Base-by-base conservation (phyloP, 2,329 filamentous ascomycete species). In the Cryphonectria carpinicola region DNA sequence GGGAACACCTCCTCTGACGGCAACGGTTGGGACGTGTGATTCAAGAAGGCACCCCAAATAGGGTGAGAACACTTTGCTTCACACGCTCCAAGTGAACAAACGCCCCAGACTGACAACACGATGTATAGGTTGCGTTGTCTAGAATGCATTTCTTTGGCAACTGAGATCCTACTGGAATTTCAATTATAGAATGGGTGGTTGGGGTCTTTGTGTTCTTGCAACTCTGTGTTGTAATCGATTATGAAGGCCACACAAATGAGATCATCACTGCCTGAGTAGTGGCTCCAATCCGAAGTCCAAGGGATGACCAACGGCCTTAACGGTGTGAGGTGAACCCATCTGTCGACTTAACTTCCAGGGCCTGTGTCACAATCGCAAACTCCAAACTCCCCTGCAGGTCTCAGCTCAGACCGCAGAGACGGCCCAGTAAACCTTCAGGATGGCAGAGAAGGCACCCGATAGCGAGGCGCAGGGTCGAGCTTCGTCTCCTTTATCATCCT, bases 401-500 rank as follows among this genome's bases (percentile, higher is more conserved):
- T 56, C 52, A 28, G n/a, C 52, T 11, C 25, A 32, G 14, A 56
- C 52, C 4, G 5, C 25, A 28, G 4, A 7, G 10, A 32, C 10
- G 52, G n/a, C 11, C 7, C 13, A 22, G 14, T 25, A 56, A 56
- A 32, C 5, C 52, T 56, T 41, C 35, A 64, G 19, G 14, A 66
- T 66, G 64, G 13, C 64, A 41, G 49, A 43, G 22, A 46, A 67
- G 35, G 3, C 17, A 28, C 22, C 56, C 10, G 37, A 60, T 10
- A 22, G 22, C 39, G 60, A 54, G 19, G 14, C 64, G n/a, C 41
- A 67, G 3, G 17, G 22, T 25, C 49, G 35, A 25, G 49, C 46
- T n/a, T 35, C 52, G 5, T 19, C 63, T 43, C 54, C 60, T 25
- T 66, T 82, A 19, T 83, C 83, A 19, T 83, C 81, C 10, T 86